Evolutionary conservation across 2,329 filamentous ascomycete genomes (phyloP).

Genomic region (Sordariomycetes sp.): DNA sequence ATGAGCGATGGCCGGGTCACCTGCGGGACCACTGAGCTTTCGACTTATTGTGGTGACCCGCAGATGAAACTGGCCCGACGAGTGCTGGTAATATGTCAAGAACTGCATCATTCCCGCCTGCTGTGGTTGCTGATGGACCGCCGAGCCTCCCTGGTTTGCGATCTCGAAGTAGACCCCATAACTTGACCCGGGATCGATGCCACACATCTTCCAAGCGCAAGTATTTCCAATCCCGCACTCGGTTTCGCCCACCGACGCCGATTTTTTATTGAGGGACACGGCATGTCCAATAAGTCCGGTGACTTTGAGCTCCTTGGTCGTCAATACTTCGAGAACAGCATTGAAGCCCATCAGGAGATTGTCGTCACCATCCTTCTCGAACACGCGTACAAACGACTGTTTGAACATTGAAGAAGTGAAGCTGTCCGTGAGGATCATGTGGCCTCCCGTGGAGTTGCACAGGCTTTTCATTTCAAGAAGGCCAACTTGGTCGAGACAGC

Average conservation of each 20-base stretch:
- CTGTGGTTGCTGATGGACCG: slow-evolving; percentile 73
- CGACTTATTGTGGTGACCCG: slow-evolving; percentile 89
- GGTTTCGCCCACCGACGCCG: slow-evolving; percentile 89
- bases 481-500: slow-evolving; percentile 94
- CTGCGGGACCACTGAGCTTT: slow-evolving; percentile 84
- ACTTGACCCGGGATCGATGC: slow-evolving; percentile 85
- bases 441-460: slow-evolving; percentile 89
- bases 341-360: slow-evolving; percentile 98
- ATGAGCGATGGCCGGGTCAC: slow-evolving; percentile 88
- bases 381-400: slow-evolving; percentile 93
- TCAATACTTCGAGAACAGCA: slow-evolving; percentile 86
- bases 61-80: slow-evolving; percentile 90
- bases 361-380: slow-evolving; percentile 92
- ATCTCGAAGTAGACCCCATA: slow-evolving; percentile 98
- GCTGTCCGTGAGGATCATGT: slow-evolving; percentile 97
- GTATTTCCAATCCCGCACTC: slow-evolving; percentile 98
- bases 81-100: slow-evolving; percentile 96
- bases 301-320: slow-evolving; percentile 96
- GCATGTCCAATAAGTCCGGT: slow-evolving; percentile 95
- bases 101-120: slow-evolving; percentile 97
- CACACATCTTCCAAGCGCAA: slow-evolving; percentile 99
- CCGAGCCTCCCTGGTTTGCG: slow-evolving; percentile 80
- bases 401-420: slow-evolving; percentile 99
- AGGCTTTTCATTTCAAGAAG: slow-evolving; percentile 97
- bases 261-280: slow-evolving; percentile 96